phyloP scores from a whole-genome alignment of 768 basidiomycete genomes.

The Asterophora lycoperdoides region DNA sequence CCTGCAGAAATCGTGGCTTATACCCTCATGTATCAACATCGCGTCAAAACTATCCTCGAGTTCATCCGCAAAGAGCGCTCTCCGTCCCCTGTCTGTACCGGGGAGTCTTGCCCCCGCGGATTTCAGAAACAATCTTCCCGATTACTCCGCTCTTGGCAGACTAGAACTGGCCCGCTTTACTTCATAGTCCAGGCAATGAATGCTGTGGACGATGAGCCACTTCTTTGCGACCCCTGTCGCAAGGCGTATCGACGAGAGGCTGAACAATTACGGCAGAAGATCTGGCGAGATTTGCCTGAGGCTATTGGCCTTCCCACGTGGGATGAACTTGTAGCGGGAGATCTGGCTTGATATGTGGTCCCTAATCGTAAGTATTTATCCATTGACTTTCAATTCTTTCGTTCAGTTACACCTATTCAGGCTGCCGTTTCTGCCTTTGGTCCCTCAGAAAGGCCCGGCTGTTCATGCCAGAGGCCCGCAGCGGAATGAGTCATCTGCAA shows the following conservation, averaged over 20 bases:
- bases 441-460: no score
- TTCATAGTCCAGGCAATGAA: conserved; percentile 47
- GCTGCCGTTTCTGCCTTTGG: no score
- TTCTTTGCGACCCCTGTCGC: conserved; percentile 43
- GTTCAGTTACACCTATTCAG: no score
- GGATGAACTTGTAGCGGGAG: conserved; percentile 29
- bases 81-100: conserved; percentile 26
- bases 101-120: conserved; percentile 33
- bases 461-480: no score
- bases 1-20: conserved; percentile 43
- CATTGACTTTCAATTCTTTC: neutral
- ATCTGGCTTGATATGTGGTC: conserved; percentile 5
- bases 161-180: conserved; percentile 49
- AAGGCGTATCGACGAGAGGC: conserved; percentile 39
- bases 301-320: conserved; percentile 45
- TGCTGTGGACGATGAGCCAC: conserved; percentile 32
- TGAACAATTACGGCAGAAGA: conserved; percentile 29
- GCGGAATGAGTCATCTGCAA: no score
- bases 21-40: conserved; percentile 54
- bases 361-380: neutral
- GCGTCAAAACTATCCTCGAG: conserved; percentile 41
- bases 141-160: conserved; percentile 43
- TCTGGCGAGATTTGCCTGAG: conserved; percentile 46
- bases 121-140: conserved; percentile 41
- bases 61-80: conserved; percentile 40